These are phyloP conservation scores for Yamadazyma endophytica DNA, from an alignment of 805 yeast genomes.

Conservation along the genomic window DNA sequence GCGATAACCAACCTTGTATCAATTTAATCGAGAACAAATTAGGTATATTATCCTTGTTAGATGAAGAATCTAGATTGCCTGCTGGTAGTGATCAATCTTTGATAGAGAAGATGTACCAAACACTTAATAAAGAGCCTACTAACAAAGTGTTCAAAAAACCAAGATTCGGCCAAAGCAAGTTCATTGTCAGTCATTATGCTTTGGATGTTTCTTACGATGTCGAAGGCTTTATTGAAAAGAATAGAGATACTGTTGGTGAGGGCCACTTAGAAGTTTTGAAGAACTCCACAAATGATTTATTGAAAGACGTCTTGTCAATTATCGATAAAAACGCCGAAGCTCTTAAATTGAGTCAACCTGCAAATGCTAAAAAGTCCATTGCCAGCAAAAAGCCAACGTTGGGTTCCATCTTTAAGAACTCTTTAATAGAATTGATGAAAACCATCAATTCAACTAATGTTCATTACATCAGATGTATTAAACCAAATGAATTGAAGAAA, in stretches of 20 bases:
- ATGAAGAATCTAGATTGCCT: slow-evolving; percentile 93
- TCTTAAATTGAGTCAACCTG: slow-evolving; percentile 31
- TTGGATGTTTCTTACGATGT: slow-evolving; percentile 87
- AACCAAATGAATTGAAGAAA: slow-evolving; percentile 89
- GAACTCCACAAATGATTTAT: slow-evolving; percentile 61
- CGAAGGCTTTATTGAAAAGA: slow-evolving; percentile 94
- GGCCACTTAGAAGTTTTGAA: slow-evolving; percentile 86
- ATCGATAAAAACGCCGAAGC: slow-evolving; percentile 57
- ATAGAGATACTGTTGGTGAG: slow-evolving; percentile 95
- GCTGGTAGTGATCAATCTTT: slow-evolving; percentile 91
- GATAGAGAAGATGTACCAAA: slow-evolving; percentile 85
- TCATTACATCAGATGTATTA: slow-evolving; percentile 95
- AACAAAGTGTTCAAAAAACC: slow-evolving; percentile 83
- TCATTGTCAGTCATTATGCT: slow-evolving; percentile 90
- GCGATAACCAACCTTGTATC: slow-evolving; percentile 96
- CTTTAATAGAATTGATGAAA: slow-evolving; percentile 86
- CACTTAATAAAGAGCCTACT: slow-evolving; percentile 74
- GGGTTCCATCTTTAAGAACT: slow-evolving; percentile 90
- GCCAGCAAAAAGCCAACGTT: slow-evolving; percentile 81
- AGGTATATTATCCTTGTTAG: slow-evolving; percentile 84
- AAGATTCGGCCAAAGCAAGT: slow-evolving; percentile 87
- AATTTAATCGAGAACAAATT: slow-evolving; percentile 82
- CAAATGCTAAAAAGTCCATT: slow-evolving; percentile 27
- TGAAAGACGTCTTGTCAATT: slow-evolving; percentile 60
- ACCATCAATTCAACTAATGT: slow-evolving; percentile 94